Conservation (phyloP, 495 filamentous ascomycete genomes). For the Astrocystis sublimbata region DNA sequence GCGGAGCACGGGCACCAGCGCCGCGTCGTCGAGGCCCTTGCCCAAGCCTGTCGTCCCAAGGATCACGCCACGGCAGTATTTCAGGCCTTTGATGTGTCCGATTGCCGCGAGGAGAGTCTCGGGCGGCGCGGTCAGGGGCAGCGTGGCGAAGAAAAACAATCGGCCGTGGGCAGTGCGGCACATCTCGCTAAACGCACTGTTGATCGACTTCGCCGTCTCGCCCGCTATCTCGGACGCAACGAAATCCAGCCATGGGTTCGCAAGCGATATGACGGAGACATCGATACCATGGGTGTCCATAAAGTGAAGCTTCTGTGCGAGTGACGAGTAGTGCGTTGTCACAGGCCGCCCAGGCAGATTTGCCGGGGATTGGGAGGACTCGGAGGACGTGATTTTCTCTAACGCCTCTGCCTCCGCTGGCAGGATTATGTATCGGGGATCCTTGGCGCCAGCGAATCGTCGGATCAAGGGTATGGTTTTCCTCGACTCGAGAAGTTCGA, state of each 20-base stretch:
- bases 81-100: conserved; percentile 56
- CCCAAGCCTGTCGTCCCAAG: conserved; percentile 86
- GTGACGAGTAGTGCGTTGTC: conserved; percentile 71
- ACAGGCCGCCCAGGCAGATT: conserved; percentile 65
- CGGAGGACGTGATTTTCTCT: conserved; percentile 39
- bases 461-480: conserved; percentile 78
- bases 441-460: conserved; percentile 57
- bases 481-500: conserved; percentile 76
- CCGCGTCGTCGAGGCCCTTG: conserved; percentile 75
- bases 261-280: conserved; percentile 82
- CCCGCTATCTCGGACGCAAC: conserved; percentile 62
- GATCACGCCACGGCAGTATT: conserved; percentile 78
- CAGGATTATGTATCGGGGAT: conserved; percentile 78
- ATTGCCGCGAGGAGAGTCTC: conserved; percentile 66
- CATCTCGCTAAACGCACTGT: conserved; percentile 71
- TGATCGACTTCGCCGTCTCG: conserved; percentile 64
- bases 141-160: conserved; percentile 77
- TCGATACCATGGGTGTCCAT: conserved; percentile 84
- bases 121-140: conserved; percentile 71
- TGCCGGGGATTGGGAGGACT: conserved; percentile 40
- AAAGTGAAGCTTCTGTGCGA: conserved; percentile 74
- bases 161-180: conserved; percentile 60
- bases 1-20: conserved; percentile 67
- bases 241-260: conserved; percentile 97
- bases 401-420: conserved; percentile 62